Conservation (phyloP, 2,329 filamentous ascomycete species). For the Mollisiaceae sp. region DNA sequence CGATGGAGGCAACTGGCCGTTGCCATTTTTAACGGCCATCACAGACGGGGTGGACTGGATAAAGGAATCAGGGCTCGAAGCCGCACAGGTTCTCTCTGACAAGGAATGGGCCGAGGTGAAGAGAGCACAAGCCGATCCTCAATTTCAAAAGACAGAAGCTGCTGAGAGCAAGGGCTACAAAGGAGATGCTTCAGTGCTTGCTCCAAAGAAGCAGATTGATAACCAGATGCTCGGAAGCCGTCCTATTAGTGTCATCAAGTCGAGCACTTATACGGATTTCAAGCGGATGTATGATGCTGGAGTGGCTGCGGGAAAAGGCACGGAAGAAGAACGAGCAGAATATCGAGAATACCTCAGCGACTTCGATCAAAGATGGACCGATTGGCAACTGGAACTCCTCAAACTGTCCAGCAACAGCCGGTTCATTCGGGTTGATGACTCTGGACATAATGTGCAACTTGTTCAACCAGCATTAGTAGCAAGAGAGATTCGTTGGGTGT, state of each 20-base stretch:
- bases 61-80: slow-evolving; percentile 8
- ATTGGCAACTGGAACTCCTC: slow-evolving; percentile 21
- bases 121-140: background rate
- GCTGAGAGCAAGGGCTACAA: slow-evolving; percentile 19
- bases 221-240: slow-evolving; percentile 19
- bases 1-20: slow-evolving; percentile 15
- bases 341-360: slow-evolving; percentile 13
- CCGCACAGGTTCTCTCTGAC: slow-evolving; percentile 14
- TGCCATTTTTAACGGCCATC: slow-evolving; percentile 11
- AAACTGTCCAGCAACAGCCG: slow-evolving; percentile 19
- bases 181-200: slow-evolving; percentile 15
- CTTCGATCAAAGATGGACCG: slow-evolving; percentile 14
- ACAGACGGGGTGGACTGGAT: slow-evolving; percentile 14
- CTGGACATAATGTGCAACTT: slow-evolving; percentile 32
- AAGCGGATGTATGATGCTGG: slow-evolving; percentile 26
- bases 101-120: slow-evolving; percentile 18
- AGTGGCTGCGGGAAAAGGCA: slow-evolving; percentile 26
- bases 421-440: slow-evolving; percentile 11
- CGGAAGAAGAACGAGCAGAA: slow-evolving; percentile 15
- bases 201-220: slow-evolving; percentile 30
- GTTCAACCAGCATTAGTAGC: slow-evolving; percentile 26
- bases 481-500: slow-evolving; percentile 35
- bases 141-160: slow-evolving; percentile 11
- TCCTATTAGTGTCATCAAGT: slow-evolving; percentile 27
- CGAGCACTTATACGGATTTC: slow-evolving; percentile 22